Base-by-base conservation (phyloP, 2,329 filamentous ascomycete genomes). In the Cytospora paraplurivora region DNA sequence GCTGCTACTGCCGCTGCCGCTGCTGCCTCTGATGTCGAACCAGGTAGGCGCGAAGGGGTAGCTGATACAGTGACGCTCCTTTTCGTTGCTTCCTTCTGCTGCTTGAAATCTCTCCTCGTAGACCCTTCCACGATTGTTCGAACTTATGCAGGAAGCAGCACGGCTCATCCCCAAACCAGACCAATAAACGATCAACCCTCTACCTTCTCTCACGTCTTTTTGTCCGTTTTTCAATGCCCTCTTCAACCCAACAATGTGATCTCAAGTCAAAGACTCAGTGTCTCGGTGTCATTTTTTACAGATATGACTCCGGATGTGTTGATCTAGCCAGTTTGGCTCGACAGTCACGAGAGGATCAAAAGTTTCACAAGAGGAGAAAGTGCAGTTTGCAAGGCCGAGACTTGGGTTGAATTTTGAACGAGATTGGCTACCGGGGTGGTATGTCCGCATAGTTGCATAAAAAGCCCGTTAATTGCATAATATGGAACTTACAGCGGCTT, bases 381-480 rank as follows among this genome's bases (percentile, higher is more conserved):
- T 51, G 17, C 44, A 19, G 41, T 33, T 59, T 55, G 41, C 37
- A 55, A 32, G n/a, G 41, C 21, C 44, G 10, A 19, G 49, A n/a
- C 47, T 54, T 34, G 53, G 47, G 49, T 56, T 56, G 62, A 64
- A 56, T 56, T 64, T 64, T 52, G 62, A 27, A 7, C 35, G 44
- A 41, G 34, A 27, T 35, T 21, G 11, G 4, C 27, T 61, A 64
- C 10, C 62, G 62, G 52, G 57, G 57, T 64, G 35, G 15, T 33
- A 61, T 47, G 62, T 64, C 52, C 3, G 17, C 34, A 1, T 54
- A 61, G 27, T n/a, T 61, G 51, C 62, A 64, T 64, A 2, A 1
- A 0, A 8, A 17, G 12, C 32, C 35, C 7, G 5, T n/a, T 47
- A 37, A 27, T 21, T 49, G 51, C 59, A 61, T 38, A 34, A 32